Percentiles rank a stretch among this genome's conserved stretches.
Evolutionary conservation across 176 grass and related monocot genomes (phyloP).

Genomic region (Lolium perenne): DNA sequence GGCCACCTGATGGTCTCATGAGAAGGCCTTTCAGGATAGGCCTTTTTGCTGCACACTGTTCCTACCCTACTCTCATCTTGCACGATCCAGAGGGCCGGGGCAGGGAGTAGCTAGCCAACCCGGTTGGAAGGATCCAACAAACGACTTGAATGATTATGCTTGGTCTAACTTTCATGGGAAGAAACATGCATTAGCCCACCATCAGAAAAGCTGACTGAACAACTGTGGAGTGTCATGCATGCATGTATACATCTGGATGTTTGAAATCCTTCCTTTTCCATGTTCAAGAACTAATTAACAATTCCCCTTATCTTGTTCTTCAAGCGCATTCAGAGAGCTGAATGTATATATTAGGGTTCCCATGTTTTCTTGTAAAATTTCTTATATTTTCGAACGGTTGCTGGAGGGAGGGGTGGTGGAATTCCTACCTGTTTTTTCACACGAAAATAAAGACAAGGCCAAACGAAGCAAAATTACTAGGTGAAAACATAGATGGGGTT

Average conservation of each 20-base stretch:
- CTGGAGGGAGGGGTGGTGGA: background rate
- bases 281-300: background rate
- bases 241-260: constrained; percentile 20
- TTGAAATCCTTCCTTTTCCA: background rate
- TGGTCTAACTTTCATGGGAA: constrained; percentile 13
- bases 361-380: background rate
- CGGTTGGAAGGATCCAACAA: constrained; percentile 48
- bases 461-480: background rate
- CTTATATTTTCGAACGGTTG: background rate
- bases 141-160: constrained; percentile 52
- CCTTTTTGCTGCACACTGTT: constrained; percentile 3
- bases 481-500: background rate
- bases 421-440: background rate
- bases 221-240: background rate
- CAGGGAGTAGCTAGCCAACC: constrained; percentile 31
- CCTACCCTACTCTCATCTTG: constrained; percentile 12
- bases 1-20: constrained; percentile 42
- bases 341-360: background rate
- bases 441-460: background rate
- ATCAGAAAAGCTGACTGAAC: constrained; percentile 36
- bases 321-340: background rate
- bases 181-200: constrained; percentile 47
- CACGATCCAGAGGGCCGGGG: background rate
- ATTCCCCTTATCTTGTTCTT: background rate
- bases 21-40: constrained; percentile 42